Base-by-base conservation (phyloP, 73 alveolate species). In the Paramecium caudatum region DNA sequence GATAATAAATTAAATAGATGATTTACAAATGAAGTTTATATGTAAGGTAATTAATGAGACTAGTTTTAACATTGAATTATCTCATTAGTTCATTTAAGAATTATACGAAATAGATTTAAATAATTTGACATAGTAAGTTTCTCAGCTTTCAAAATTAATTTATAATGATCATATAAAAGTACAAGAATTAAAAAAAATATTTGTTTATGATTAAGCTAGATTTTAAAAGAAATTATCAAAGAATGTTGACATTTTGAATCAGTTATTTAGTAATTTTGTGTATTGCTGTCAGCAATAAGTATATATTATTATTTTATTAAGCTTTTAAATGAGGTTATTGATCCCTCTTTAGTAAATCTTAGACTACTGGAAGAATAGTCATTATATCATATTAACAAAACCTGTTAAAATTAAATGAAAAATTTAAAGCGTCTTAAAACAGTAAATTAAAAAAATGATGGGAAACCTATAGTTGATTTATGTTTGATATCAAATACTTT, bases 401-500 rank as follows among this genome's bases (percentile, higher is more conserved):
- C 43, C 9, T 74, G 2, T 17, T 23, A 23, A 2, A 74, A 45
- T 17, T 4, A 41, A 45, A 74, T 74, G 43, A 45, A 74, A 15
- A 74, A 74, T 10, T 39, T 74, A 1, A 74, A 74, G 43, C 8
- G 17, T 8, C 16, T 17, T 27, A 27, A 74, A 74, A 74, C 21
- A 8, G 8, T 74, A 39, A n/a, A n/a, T n/a, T n/a, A n/a, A n/a
- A 15, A 36, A 37, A 43, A 74, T 74, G 1, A 74, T 10, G 17
- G 47, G 7, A 37, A 74, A 74, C 36, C 17, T 21, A 41, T 74
- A 2, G 5, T 43, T 1, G 88, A 74, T 17, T 34, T 74, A 0
- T 74, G 88, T 43, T 74, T 39, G 43, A 74, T 74, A 16, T 74
- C 88, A 74, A 74, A 36, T 74, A 21, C 43, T 3, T 6, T 39